phyloP scores from a whole-genome alignment of 1,139 yeast genomes.

The Zygosaccharomyces pseudobailii region DNA sequence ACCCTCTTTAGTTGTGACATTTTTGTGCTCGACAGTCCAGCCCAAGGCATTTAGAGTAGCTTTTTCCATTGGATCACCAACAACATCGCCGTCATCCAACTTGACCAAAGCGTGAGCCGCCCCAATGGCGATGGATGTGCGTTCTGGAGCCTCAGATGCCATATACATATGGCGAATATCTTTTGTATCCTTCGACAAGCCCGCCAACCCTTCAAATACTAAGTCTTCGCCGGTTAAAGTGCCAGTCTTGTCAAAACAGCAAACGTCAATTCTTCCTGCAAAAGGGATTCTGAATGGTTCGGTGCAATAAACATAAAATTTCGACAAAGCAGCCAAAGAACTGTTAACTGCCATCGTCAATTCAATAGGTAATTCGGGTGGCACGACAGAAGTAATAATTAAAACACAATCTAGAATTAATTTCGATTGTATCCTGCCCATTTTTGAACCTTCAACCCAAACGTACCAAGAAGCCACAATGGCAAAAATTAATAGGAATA shows the following conservation, averaged over 20 bases:
- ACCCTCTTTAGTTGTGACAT: constrained; percentile 47
- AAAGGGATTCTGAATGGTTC: constrained; percentile 98
- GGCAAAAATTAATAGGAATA: constrained; percentile 86
- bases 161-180: constrained; percentile 55
- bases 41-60: constrained; percentile 85
- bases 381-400: constrained; percentile 95
- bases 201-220: constrained; percentile 94
- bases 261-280: constrained; percentile 97
- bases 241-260: constrained; percentile 98
- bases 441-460: constrained; percentile 94
- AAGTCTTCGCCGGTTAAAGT: constrained; percentile 96
- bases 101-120: constrained; percentile 95
- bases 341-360: constrained; percentile 96
- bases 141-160: constrained; percentile 57
- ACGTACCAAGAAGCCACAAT: constrained; percentile 97
- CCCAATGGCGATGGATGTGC: constrained; percentile 74
- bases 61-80: constrained; percentile 99
- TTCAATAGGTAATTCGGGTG: constrained; percentile 99
- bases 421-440: constrained; percentile 94
- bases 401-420: constrained; percentile 91
- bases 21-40: constrained; percentile 79
- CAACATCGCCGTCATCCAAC: constrained; percentile 93
- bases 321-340: constrained; percentile 80
- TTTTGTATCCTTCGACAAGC: constrained; percentile 46
- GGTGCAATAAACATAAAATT: constrained; percentile 89